Base-by-base conservation (phyloP, 1,284 basidiomycete species). In the Ganoderma resinaceum region DNA sequence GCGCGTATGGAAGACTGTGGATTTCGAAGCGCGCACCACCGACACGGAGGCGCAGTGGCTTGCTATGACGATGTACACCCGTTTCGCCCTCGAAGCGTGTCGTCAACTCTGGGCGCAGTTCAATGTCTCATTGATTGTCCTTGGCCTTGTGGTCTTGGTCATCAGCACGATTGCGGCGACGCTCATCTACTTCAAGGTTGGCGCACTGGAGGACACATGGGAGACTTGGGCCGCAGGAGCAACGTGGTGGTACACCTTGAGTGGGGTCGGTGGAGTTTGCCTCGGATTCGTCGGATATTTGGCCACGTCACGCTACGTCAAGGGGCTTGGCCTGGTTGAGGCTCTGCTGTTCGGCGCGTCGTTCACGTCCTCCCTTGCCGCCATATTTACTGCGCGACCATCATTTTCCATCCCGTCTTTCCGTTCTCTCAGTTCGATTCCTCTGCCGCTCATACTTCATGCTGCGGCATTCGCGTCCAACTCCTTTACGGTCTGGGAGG, bases 401-500 rank as follows among this genome's bases (percentile, higher is more conserved):
- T 71, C 61, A 8, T 65, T 82, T 26, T 75, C 80, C 6, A 73
- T 70, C n/a, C 40, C 73, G 14, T 65, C 70, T 29, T 61, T 81
- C 40, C 76, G 75, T 61, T 86, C 82, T 62, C 78, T 79, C 66
- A 58, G 35, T 3, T 66, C 69, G 2, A 38, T 67, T 8, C 86
- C 81, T 26, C 73, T 92, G 33, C 78, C 86, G 52, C 85, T 94
- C 61, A 70, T 90, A 67, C 80, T 95, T 7, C 94, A 97, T 73
- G 80, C 89, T 2, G 65, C 92, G 5, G 84, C 90, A 2, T 95
- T 96, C 79, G 86, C 92, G 14, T 96, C 95, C 31, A 99, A 99
- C 82, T 98, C 96, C 0, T 98, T 95, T 82, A 94, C 94, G 38
- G 89, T 99, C 78, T 98, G 96, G 94, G 98, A 99, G 85, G 97